Evolutionary conservation across 192 early-diverging fungal species (phyloP).

Genomic region (Coemansia guatemalensis): DNA sequence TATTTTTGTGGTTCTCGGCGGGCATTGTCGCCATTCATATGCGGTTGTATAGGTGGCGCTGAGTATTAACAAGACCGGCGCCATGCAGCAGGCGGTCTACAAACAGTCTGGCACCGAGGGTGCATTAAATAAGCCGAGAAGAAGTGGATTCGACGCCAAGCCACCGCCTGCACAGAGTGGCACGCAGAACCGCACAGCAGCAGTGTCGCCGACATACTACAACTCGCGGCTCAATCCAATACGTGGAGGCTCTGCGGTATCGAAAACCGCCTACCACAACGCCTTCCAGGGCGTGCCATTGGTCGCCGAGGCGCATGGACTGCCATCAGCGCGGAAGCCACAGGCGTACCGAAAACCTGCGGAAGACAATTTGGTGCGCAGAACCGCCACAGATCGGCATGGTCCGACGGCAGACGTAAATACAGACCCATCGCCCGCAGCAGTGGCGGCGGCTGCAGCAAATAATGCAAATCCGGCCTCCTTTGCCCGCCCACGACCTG

Average conservation of each 20-base stretch:
- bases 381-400: background rate
- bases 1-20: background rate
- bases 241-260: slow-evolving; percentile 16
- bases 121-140: background rate
- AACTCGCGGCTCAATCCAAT: slow-evolving; percentile 39
- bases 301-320: slow-evolving; percentile 6
- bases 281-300: slow-evolving; percentile 41
- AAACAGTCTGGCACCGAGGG: slow-evolving; percentile 1
- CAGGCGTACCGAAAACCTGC: background rate
- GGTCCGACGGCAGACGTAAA: background rate
- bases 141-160: slow-evolving; percentile 4
- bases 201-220: slow-evolving; percentile 26
- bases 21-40: background rate
- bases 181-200: slow-evolving; percentile 3
- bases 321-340: background rate
- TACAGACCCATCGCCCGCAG: background rate
- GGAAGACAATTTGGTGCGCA: background rate
- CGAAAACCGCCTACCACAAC: slow-evolving; percentile 22
- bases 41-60: slow-evolving; percentile 31
- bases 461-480: background rate
- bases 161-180: background rate
- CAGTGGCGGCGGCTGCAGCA: background rate
- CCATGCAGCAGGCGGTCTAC: background rate
- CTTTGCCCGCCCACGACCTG: slow-evolving; percentile 5
- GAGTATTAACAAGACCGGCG: slow-evolving; percentile 7